A percentile compares a stretch with the other conserved stretches of the same genome.
phyloP scores from a whole-genome alignment of 257 asterid species.

The Orobanche coerulescens region DNA sequence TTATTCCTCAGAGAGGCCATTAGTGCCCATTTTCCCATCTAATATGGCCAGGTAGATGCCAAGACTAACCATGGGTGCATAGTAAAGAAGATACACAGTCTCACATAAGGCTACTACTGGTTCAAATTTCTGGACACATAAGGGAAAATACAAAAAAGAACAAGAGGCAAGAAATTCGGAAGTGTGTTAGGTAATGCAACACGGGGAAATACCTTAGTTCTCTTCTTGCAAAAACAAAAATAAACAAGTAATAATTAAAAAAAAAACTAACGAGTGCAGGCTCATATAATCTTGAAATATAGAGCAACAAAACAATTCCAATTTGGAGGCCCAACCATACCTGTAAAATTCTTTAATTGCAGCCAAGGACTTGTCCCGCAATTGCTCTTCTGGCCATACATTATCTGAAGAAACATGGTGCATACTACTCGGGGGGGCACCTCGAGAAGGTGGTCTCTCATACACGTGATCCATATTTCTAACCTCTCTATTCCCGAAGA shows the following conservation, averaged over 20 bases:
- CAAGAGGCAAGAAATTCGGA: neutral
- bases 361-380: constrained; percentile 57
- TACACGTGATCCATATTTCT: constrained; percentile 27
- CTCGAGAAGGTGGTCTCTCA: constrained; percentile 37
- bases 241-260: neutral
- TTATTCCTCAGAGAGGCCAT: neutral
- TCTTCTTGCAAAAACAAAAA: neutral
- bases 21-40: neutral
- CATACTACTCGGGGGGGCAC: constrained; percentile 28
- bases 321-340: constrained; percentile 30
- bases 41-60: neutral
- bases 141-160: neutral
- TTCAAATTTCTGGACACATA: neutral
- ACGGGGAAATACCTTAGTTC: neutral
- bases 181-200: neutral
- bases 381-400: constrained; percentile 49
- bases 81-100: neutral
- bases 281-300: neutral
- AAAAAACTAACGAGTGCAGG: neutral
- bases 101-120: neutral
- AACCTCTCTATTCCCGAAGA: constrained; percentile 28
- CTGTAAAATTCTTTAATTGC: constrained; percentile 91
- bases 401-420: constrained; percentile 42
- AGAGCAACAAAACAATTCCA: neutral
- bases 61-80: neutral